Evolutionary conservation across 306 rosid genomes (phyloP).

Genomic region (Datisca glomerata): DNA sequence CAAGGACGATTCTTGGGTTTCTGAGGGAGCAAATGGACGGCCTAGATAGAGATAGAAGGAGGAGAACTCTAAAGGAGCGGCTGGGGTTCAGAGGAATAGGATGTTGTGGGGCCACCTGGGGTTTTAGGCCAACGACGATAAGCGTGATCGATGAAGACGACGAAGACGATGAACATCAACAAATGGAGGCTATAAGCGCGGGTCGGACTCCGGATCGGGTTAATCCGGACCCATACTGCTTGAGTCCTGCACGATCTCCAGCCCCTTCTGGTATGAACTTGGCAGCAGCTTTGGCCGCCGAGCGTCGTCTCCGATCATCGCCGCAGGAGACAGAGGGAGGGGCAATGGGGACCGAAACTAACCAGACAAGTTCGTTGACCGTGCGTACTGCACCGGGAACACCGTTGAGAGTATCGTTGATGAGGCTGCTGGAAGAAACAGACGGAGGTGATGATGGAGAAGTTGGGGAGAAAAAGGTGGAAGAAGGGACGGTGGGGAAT

Average conservation of each 20-base stretch:
- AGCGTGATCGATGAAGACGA: conserved; percentile 17
- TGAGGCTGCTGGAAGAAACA: conserved; percentile 69
- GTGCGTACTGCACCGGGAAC: conserved; percentile 29
- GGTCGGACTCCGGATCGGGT: conserved; percentile 18
- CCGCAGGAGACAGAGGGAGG: conserved; percentile 18
- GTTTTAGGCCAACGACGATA: conserved; percentile 22
- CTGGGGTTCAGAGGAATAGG: conserved; percentile 58
- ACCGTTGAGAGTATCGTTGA: conserved; percentile 69
- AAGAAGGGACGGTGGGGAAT: conserved; percentile 18
- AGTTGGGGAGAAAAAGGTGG: conserved; percentile 11
- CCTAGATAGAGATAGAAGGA: conserved; percentile 25
- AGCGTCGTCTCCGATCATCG: conserved; percentile 49
- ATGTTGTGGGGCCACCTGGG: conserved; percentile 85
- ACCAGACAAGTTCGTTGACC: neutral
- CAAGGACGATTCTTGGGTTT: conserved; percentile 58
- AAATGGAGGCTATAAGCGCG: conserved; percentile 9
- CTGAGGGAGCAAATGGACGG: conserved; percentile 62
- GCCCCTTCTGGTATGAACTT: conserved; percentile 61
- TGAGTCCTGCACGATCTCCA: conserved; percentile 20
- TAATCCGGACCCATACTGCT: conserved; percentile 19
- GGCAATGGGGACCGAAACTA: neutral
- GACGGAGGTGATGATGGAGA: conserved; percentile 24
- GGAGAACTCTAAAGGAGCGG: conserved; percentile 65
- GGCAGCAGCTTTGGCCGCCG: conserved; percentile 90
- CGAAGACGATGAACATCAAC: conserved; percentile 15